Percentiles rank a stretch among this genome's conserved stretches.
Evolutionary conservation across 208 protist genomes (phyloP).

Genomic region (Wallacemonas sp.): DNA sequence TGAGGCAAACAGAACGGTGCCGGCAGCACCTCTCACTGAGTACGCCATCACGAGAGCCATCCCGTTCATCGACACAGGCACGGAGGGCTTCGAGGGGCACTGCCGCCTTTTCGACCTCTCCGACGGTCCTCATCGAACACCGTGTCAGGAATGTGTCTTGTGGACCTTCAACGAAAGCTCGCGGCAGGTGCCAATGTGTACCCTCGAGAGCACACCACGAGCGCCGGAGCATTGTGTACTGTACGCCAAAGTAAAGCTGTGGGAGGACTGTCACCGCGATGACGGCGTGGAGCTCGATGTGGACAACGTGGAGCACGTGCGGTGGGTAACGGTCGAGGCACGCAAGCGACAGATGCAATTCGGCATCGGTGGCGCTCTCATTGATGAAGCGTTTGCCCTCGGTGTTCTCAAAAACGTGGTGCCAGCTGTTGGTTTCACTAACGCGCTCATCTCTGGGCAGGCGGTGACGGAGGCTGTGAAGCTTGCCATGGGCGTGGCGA

Average conservation of each 20-base stretch:
- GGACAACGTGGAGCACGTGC: conserved; percentile 92
- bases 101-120: conserved; percentile 89
- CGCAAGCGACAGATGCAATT: conserved; percentile 85
- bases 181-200: conserved; percentile 94
- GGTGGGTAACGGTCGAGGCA: conserved; percentile 83
- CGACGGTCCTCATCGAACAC: not conserved
- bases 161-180: conserved; percentile 90
- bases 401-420: conserved; percentile 99
- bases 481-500: conserved; percentile 75
- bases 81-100: conserved; percentile 98
- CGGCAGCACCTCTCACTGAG: not conserved
- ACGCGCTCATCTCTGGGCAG: conserved; percentile 95
- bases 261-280: conserved; percentile 38
- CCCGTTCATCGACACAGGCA: conserved; percentile 98
- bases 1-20: no score
- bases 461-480: conserved; percentile 95
- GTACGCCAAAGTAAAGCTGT: conserved; percentile 85
- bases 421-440: conserved; percentile 98
- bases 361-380: conserved; percentile 91
- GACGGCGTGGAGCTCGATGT: conserved; percentile 53
- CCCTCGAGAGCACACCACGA: conserved; percentile 94
- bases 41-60: conserved; percentile 56
- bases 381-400: conserved; percentile 84
- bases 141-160: conserved; percentile 92
- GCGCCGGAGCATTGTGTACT: conserved; percentile 97